These are phyloP conservation scores for Pyrenochaeta sp. DNA, from an alignment of 2,329 filamentous ascomycete genomes.

Conservation along the genomic window DNA sequence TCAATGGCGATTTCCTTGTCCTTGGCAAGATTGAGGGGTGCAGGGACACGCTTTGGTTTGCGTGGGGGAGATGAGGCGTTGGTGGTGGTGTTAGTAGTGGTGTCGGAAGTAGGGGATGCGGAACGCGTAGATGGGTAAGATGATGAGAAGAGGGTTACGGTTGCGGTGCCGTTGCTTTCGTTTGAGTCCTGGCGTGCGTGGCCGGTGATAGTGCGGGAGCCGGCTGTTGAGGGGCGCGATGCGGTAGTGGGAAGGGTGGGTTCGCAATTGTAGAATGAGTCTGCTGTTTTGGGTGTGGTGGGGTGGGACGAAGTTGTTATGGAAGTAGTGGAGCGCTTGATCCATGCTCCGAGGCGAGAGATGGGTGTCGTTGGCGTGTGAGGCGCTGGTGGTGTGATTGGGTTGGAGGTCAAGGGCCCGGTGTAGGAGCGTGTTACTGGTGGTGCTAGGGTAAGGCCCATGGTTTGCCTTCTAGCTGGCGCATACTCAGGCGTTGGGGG, in stretches of 20 bases:
- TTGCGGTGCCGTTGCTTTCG: constrained; percentile 37
- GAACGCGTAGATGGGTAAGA: constrained; percentile 24
- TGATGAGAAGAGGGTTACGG: constrained; percentile 41
- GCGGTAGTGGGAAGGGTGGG: constrained; percentile 7
- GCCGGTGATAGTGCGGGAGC: constrained; percentile 23
- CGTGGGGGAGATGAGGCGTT: constrained; percentile 10
- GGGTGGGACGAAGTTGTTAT: constrained; percentile 27
- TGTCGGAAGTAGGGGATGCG: constrained; percentile 9
- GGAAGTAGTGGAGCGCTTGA: constrained; percentile 43
- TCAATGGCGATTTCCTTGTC: constrained; percentile 37
- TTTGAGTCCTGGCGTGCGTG: constrained; percentile 44
- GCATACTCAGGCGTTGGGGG: constrained; percentile 16
- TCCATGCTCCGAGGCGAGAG: constrained; percentile 44
- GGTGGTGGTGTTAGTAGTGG: constrained; percentile 3
- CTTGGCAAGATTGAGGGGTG: constrained; percentile 33
- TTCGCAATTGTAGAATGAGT: constrained; percentile 45
- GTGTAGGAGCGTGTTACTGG: constrained; percentile 26
- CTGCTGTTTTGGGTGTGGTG: constrained; percentile 15
- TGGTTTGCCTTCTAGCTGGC: constrained; percentile 21
- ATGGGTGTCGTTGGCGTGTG: constrained; percentile 46
- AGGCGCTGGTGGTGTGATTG: constrained; percentile 45
- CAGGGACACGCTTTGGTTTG: constrained; percentile 39
- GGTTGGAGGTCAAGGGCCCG: constrained; percentile 46
- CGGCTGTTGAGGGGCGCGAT: constrained; percentile 33
- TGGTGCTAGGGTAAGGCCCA: constrained; percentile 36